Base-by-base conservation (phyloP, 2,329 filamentous ascomycete species). In the Sporothrix dimorphospora region DNA sequence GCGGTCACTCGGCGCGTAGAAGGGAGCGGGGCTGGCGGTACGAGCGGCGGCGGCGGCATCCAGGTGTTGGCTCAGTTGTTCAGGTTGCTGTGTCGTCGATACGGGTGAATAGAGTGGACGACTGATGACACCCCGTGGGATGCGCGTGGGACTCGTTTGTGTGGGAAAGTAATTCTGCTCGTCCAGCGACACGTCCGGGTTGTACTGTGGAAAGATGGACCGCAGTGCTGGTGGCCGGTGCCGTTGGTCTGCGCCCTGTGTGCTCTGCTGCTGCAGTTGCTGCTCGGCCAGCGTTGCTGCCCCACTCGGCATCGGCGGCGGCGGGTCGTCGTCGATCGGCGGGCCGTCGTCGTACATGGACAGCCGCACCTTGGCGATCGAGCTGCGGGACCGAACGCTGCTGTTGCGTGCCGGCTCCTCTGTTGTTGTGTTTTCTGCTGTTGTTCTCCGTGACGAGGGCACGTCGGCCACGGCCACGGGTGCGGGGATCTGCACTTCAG, bases 171-270 rank as follows among this genome's bases (percentile, higher is more conserved):
- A 94, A 63, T 88, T 81, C 77, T 94, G 92, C 72, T 89, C 87
- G 71, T 89, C 85, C 3, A 93, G 85, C 5, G 91, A 84, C 30
- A 93, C 78, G 1, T 86, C 86, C 3, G 89, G 90, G 77, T 94
- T 90, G 78, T 94, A 94, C 40, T 87, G 85, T 8, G 92, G 92
- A 76, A 94, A 94, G 76, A 94, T 94, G 30, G 92, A 94, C 42
- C 88, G 86, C 76, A 92, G 85, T 0, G 86, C 82, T 6, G 40
- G 84, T 80, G 61, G 73, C n/a, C 70, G 68, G n/a, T 53, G n/a
- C 12, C 45, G 81, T 73, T 76, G 72, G 34, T 70, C 59, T 21
- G 59, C 38, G 51, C 14, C 27, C 45, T 34, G 16, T 16, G 42
- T 68, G 40, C 63, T 68, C 24, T 68, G 71, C 38, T 67, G 72